A percentile compares a stretch with the other conserved stretches of the same genome.
These are phyloP conservation scores for Kalanchoe fedtschenkoi DNA, from an alignment of 164 flowering plant species.

Conservation along the genomic window DNA sequence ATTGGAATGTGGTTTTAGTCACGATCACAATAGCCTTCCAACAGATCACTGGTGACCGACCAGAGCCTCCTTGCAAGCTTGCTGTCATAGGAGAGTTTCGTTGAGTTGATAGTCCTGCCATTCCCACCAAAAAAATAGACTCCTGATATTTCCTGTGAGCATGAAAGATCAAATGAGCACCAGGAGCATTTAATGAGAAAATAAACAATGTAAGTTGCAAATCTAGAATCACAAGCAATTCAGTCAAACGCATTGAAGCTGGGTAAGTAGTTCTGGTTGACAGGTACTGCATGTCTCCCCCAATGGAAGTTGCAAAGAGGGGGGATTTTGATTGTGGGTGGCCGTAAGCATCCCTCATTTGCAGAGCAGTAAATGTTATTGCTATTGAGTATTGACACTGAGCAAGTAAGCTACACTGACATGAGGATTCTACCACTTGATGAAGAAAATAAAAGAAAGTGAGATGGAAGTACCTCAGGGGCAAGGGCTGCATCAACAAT, in stretches of 20 bases:
- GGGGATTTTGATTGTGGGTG: not conserved
- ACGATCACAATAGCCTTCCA: no score
- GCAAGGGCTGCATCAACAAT: slow-evolving; percentile 86
- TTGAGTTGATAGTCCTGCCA: slow-evolving; percentile 56
- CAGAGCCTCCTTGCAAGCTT: slow-evolving; percentile 54
- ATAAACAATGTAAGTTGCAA: no score
- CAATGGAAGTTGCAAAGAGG: not conserved
- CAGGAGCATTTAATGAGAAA: not conserved
- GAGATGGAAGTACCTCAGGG: slow-evolving; percentile 41
- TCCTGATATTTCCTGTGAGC: slow-evolving; percentile 64
- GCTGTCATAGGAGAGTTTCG: slow-evolving; percentile 42
- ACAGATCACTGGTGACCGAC: slow-evolving; percentile 40
- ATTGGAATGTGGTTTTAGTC: no score
- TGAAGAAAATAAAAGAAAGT: not conserved
- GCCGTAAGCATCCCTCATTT: no score
- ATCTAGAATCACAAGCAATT: not conserved
- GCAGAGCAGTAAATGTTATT: not conserved
- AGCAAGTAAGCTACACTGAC: not conserved
- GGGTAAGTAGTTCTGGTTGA: no score
- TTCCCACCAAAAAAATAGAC: slow-evolving; percentile 75
- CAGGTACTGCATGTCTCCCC: not conserved
- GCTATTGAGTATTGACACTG: not conserved
- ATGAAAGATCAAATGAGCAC: not conserved
- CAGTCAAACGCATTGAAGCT: not conserved
- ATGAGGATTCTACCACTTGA: not conserved